Base-by-base conservation (phyloP, 169 alveolate genomes). In the Miamiensis avidus region DNA sequence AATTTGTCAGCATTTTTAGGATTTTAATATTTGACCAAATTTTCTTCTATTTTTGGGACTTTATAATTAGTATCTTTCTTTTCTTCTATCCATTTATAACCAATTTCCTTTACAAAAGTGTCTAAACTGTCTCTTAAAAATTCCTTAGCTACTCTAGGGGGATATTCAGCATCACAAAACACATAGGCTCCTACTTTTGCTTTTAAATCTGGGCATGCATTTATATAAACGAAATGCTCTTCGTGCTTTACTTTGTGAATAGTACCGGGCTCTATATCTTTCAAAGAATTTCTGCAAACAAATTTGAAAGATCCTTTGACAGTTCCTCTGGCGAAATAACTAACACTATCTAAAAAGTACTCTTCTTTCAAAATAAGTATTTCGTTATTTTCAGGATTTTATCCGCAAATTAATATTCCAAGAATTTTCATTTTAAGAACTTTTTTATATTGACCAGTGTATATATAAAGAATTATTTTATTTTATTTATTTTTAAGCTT, bases 1-100 rank as follows among this genome's bases (percentile, higher is more conserved):
- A 90, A 75, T 65, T 83, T 83, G 87, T 90, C 94, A 29, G 76
- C 90, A 64, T 90, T 87, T 34, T 84, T 76, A 25, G 91, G 91
- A 75, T 90, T 86, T 79, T 87, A 85, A 78, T 87, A 86, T 29
- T 82, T 89, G 77, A 83, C 76, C 1, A 86, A 31, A 69, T 65
- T 83, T 75, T 83, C 31, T 20, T 82, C 65, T 25, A 90, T 84
- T 81, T 87, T 77, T n/a, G 77, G 76, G 76, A 83, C 82, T 81
- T 83, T 84, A 16, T 87, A 26, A 34, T 79, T 84, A 49, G 86
- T 83, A 84, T 90, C 94, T 1, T 64, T 28, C 75, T 86, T 81
- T 64, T 34, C 64, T 11, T 34, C 64, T 28, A 34, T 29, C 65
- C 73, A 79, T 4, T 34, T 31, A 29, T 31, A 49, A n/a, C 77